Percentiles rank a stretch among this genome's conserved stretches.
Conservation (phyloP, 768 basidiomycete genomes). For the Tricholomella constricta region DNA sequence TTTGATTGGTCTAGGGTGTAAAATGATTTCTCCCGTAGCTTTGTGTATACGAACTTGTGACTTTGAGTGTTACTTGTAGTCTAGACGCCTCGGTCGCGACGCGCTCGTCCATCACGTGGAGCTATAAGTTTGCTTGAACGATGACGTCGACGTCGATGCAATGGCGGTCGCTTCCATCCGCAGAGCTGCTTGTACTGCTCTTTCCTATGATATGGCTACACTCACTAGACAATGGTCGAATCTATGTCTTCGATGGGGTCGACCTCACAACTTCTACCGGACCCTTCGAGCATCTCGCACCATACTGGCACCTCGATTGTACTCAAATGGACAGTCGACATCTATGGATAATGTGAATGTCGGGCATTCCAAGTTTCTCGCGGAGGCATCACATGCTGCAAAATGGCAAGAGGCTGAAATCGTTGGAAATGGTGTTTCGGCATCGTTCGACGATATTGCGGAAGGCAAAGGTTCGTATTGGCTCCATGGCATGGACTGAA, state of each 20-base stretch:
- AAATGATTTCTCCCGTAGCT: too few species aligned
- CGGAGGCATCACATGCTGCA: slow-evolving; percentile 36
- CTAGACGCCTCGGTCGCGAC: too few species aligned
- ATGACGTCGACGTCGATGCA: neutral
- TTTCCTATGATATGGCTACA: neutral
- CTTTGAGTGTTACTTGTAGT: too few species aligned
- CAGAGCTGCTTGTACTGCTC: neutral
- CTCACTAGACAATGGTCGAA: neutral
- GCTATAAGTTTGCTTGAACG: too few species aligned
- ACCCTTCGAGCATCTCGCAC: neutral
- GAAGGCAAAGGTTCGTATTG: slow-evolving; percentile 37
- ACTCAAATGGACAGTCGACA: neutral
- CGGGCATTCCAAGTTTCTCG: slow-evolving; percentile 43
- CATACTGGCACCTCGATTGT: neutral
- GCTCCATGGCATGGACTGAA: neutral
- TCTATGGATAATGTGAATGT: slow-evolving; percentile 37
- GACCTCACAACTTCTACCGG: neutral
- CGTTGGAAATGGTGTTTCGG: slow-evolving; percentile 15
- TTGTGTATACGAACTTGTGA: too few species aligned
- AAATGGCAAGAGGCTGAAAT: slow-evolving; percentile 32
- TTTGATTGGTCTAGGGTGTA: neutral
- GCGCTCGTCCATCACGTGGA: too few species aligned
- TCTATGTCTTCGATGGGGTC: neutral
- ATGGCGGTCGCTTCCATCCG: neutral
- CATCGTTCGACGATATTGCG: slow-evolving; percentile 29